phyloP scores from a whole-genome alignment of 257 asterid species.

The Anisodus tanguticus region DNA sequence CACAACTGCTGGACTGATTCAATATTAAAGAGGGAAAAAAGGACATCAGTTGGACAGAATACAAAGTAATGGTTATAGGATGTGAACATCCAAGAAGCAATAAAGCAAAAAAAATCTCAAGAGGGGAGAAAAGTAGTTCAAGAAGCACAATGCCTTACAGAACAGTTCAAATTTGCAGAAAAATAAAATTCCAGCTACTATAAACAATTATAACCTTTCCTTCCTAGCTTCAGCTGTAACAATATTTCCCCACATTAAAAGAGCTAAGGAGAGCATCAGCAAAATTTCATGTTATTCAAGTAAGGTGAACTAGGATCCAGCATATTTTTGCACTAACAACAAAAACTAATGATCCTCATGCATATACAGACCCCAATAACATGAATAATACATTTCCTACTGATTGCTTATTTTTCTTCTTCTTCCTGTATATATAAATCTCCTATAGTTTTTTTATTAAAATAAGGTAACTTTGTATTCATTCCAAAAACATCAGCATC shows the following conservation, averaged over 20 bases:
- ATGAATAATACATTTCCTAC: constrained; percentile 16
- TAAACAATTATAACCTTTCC: neutral
- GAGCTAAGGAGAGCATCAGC: constrained; percentile 11
- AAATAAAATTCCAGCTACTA: constrained; percentile 21
- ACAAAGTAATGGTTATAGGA: neutral
- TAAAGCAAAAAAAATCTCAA: neutral
- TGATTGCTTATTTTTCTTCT: neutral
- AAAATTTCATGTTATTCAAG: constrained; percentile 6
- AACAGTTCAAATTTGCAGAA: constrained; percentile 23
- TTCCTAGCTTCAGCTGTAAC: constrained; percentile 1
- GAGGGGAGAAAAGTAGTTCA: neutral
- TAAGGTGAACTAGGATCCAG: neutral
- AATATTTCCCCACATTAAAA: neutral
- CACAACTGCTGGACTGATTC: constrained; percentile 96
- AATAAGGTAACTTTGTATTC: no score
- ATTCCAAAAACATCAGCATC: no score
- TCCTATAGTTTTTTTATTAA: neutral
- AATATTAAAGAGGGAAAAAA: constrained; percentile 29
- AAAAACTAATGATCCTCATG: constrained; percentile 10
- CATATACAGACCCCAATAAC: constrained; percentile 12
- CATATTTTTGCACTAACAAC: neutral
- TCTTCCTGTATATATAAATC: neutral
- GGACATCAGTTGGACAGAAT: constrained; percentile 33
- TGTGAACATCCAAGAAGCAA: constrained; percentile 19
- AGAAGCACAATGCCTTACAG: constrained; percentile 15